These are phyloP conservation scores for Populus hybrid DNA, from an alignment of 441 rosid species.

Conservation along the genomic window DNA sequence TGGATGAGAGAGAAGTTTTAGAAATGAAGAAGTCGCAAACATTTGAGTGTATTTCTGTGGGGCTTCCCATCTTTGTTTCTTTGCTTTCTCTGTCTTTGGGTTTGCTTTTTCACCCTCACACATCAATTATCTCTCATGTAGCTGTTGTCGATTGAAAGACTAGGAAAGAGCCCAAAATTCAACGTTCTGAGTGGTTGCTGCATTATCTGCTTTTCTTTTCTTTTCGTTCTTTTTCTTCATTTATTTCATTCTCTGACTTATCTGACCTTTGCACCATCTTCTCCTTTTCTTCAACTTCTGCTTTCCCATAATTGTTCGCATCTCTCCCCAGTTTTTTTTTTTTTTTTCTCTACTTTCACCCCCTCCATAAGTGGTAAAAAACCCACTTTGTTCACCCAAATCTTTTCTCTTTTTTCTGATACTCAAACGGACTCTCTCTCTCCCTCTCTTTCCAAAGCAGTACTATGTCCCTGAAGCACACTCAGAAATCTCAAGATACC, in stretches of 20 bases:
- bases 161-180: slow-evolving; percentile 19
- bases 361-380: slow-evolving; percentile 26
- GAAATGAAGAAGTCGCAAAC: background rate
- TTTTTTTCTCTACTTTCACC: slow-evolving; percentile 17
- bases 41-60: slow-evolving; percentile 24
- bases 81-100: slow-evolving; percentile 9
- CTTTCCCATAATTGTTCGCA: slow-evolving; percentile 27
- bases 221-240: background rate
- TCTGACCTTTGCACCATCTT: slow-evolving; percentile 28
- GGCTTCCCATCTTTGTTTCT: slow-evolving; percentile 12
- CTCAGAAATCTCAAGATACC: slow-evolving; percentile 11
- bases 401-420: background rate
- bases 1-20: slow-evolving; percentile 11
- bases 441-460: background rate
- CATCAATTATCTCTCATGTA: slow-evolving; percentile 10
- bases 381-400: slow-evolving; percentile 2
- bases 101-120: background rate
- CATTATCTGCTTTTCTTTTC: slow-evolving; percentile 9
- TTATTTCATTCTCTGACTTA: background rate
- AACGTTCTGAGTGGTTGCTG: slow-evolving; percentile 15
- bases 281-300: slow-evolving; percentile 34
- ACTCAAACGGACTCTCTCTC: background rate
- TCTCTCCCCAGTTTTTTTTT: slow-evolving; percentile 17
- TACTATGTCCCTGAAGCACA: background rate
- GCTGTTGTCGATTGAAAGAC: slow-evolving; percentile 21